These are phyloP conservation scores for Backusella psychrophila DNA, from an alignment of 192 early-diverging fungal species.

Conservation along the genomic window DNA sequence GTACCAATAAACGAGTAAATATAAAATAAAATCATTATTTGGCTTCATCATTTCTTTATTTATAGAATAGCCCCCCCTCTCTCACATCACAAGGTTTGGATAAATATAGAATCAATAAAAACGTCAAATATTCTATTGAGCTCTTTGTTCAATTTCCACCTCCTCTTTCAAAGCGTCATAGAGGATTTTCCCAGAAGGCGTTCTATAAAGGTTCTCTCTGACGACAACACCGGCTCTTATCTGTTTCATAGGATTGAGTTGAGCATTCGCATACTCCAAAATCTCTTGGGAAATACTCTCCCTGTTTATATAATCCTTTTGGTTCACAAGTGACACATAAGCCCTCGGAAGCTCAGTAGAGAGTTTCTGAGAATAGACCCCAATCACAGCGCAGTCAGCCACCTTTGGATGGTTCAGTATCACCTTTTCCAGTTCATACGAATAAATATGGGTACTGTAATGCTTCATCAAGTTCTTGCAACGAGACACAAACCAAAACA, in stretches of 20 bases:
- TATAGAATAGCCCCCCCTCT: neutral
- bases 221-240: neutral
- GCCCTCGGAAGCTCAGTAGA: neutral
- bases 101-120: too few relatives aligned
- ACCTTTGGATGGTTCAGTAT: neutral
- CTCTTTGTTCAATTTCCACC: neutral
- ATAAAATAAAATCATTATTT: too few relatives aligned
- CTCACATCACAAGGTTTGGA: neutral
- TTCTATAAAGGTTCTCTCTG: neutral
- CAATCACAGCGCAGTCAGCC: neutral
- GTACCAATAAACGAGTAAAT: too few relatives aligned
- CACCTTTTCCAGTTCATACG: conserved; percentile 59
- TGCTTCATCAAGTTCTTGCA: conserved; percentile 52
- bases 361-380: neutral
- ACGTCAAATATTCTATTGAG: neutral
- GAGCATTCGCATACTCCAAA: neutral
- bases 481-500: conserved; percentile 70
- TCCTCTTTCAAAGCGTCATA: neutral
- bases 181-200: neutral
- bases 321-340: neutral
- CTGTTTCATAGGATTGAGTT: neutral
- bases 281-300: neutral
- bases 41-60: neutral
- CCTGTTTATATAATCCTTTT: neutral
- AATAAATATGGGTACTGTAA: conserved; percentile 65